phyloP scores from a whole-genome alignment of 352 stramenopile genomes.

The Globisporangium lucens region DNA sequence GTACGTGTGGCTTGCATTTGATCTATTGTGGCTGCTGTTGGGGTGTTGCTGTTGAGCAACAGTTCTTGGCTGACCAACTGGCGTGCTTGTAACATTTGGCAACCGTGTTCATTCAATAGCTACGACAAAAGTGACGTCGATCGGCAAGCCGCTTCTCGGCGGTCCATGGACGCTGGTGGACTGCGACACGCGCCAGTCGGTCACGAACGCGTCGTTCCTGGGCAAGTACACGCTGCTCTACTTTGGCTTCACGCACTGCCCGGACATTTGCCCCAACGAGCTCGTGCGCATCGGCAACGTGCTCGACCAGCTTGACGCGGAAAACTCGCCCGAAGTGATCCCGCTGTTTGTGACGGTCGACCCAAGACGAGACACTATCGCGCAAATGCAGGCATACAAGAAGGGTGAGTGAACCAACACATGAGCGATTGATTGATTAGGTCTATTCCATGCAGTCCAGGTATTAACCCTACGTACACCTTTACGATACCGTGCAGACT shows the following conservation, averaged over 20 bases:
- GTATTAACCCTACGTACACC: neutral
- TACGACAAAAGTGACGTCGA: constrained; percentile 83
- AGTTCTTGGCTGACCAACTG: constrained; percentile 1
- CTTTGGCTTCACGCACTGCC: constrained; percentile 99
- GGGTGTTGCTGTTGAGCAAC: neutral
- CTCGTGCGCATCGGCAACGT: constrained; percentile 97
- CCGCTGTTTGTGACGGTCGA: constrained; percentile 99
- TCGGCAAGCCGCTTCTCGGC: constrained; percentile 90
- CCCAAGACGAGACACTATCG: constrained; percentile 95
- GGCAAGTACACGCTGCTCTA: constrained; percentile 98
- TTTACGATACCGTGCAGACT: constrained; percentile 33
- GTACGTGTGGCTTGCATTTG: constrained; percentile 33
- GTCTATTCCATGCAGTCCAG: neutral
- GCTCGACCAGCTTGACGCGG: constrained; percentile 87
- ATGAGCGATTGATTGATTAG: neutral
- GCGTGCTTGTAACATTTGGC: neutral
- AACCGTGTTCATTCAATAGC: constrained; percentile 24
- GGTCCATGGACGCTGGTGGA: constrained; percentile 93
- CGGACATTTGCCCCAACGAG: constrained; percentile 99
- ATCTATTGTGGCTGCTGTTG: neutral
- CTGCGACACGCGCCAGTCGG: constrained; percentile 73
- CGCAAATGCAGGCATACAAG: constrained; percentile 95
- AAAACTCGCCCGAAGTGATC: constrained; percentile 55
- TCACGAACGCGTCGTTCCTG: constrained; percentile 90
- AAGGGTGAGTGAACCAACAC: constrained; percentile 48